Base-by-base conservation (phyloP, 176 grass and related monocot genomes). In the Zoysia japonica region DNA sequence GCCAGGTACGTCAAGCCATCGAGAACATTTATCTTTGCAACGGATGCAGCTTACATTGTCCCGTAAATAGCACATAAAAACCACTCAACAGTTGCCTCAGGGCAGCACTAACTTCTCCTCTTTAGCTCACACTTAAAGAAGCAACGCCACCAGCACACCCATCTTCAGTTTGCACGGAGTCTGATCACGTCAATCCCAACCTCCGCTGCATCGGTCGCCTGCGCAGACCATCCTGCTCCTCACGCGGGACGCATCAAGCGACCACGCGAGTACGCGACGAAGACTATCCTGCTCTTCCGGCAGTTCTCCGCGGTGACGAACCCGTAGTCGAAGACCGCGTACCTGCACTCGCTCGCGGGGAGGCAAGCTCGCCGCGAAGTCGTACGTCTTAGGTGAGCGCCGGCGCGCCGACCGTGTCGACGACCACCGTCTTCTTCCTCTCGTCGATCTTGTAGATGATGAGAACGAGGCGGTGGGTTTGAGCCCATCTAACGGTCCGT, bases 391-490 rank as follows among this genome's bases (percentile, higher is more conserved):
- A 93, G 78, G 57, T 85, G 72, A 90, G 73, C 7, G 36, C 9
- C 0, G 91, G 91, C 52, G 84, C 67, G 0, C 91, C 91, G 0
- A 90, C 84, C 49, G 87, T 87, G 47, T 93, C 91, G 20, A 93
- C 82, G 11, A 87, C 76, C 5, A 93, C 91, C 77, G 84, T 86
- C 67, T 93, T 86, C 81, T 87, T 77, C 81, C 85, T 93, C 13
- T 93, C 90, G 3, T 93, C 90, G 14, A 93, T 93, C 87, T 87
- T 93, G 80, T 90, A 93, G 50, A 90, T 87, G 52, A 93, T 90
- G 28, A 28, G 28, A 28, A 28, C 28, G 87, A 93, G 90, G 61
- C 90, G 87, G 48, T 89, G 83, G 54, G 76, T 87, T 6, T 28
- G 28, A 28, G 28, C 28, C 28, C 28, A 28, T 28, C 28, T 28